Evolutionary conservation across 192 early-diverging fungal genomes (phyloP), one percentile per base, ranked within the genome.

Genomic region (Spinellus fusiger): DNA sequence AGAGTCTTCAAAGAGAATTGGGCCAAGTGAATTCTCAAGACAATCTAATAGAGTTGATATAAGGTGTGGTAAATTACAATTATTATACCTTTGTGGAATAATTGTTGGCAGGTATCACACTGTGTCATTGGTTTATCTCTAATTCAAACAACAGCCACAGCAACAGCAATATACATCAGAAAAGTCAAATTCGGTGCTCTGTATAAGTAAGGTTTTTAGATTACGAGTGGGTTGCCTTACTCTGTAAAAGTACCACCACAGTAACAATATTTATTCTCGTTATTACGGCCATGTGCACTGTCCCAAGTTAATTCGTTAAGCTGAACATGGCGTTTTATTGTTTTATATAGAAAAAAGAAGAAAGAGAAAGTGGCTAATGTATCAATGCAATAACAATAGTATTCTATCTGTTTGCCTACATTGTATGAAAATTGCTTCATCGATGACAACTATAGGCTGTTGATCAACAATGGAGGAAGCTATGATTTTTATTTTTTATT

Each of bases 241-340:
- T 68, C 51, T 54, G 67, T 61, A 68, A 85, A 77, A 60, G 80
- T 79, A 66, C 79, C 71, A 13, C 88, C 91, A 38, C 91, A 93
- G 59, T 93, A 93, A 68, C 91, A 93, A 64, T 93, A 93, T 10
- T 71, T 65, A 23, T 79, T 80, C 61, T 93, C 77, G 47, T 70
- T 75, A 73, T 90, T 90, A 18, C 60, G 76, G 20, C 49, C 54
- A 49, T 82, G 86, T 29, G 71, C 63, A 22, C 48, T 56, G 64
- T 84, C 71, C 82, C 82, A 85, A 5, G 50, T 59, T 37, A 76
- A 61, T 32, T 28, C n/a, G 20, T 27, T 28, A 26, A 67, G 59
- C 68, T 16, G 22, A 56, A 18, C 23, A 23, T 15, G 9, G 32
- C 5, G 32, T 22, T 22, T 22, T 15, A 33, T 32, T 4, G 27